Evolutionary conservation across 345 rosid genomes (phyloP), one percentile per base, ranked within the genome.

Genomic region (Rhodomyrtus tomentosa): DNA sequence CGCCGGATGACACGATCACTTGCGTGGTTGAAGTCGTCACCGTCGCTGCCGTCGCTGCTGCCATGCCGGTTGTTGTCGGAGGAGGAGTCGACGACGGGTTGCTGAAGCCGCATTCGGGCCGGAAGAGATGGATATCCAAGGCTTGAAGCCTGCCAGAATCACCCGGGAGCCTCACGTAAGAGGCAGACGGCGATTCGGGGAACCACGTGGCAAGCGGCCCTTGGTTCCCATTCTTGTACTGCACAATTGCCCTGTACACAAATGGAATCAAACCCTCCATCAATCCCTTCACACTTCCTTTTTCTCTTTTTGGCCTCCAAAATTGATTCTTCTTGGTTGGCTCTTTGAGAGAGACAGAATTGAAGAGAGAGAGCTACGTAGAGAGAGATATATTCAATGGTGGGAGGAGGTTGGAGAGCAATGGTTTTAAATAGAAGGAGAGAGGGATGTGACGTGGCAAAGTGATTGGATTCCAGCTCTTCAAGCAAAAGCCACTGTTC

Each of bases 211-310:
- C 86, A 4, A 90, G 27, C 27, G 89, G 82, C 4, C 91, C 90
- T 24, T 92, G 90, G 53, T 87, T 88, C 36, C 93, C 94, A 29
- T 92, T 92, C 86, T 87, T 95, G 94, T 92, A 86, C 86, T 93
- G 98, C 86, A 90, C 88, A 80, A 92, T 85, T 24, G 95, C 94
- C 82, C 82, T 91, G 86, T 95, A 93, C 29, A 93, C 94, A 38
- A 91, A 91, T 54, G 98, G 98, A 83, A 95, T 93, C 0, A 95
- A 88, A 85, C 98, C 98, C 84, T 96, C 99, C 99, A 96, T 96
- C 76, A n/a, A 27, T 10, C 51, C 20, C 42, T 74, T n/a, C 11
- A 21, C 80, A 48, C 27, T 48, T 25, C 7, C 24, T 24, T 38
- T 38, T 59, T 38, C 32, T n/a, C 3, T 11, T 42, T 59, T 52